These are phyloP conservation scores for Extremus antarcticus DNA, from an alignment of 495 filamentous ascomycete species.

Conservation along the genomic window DNA sequence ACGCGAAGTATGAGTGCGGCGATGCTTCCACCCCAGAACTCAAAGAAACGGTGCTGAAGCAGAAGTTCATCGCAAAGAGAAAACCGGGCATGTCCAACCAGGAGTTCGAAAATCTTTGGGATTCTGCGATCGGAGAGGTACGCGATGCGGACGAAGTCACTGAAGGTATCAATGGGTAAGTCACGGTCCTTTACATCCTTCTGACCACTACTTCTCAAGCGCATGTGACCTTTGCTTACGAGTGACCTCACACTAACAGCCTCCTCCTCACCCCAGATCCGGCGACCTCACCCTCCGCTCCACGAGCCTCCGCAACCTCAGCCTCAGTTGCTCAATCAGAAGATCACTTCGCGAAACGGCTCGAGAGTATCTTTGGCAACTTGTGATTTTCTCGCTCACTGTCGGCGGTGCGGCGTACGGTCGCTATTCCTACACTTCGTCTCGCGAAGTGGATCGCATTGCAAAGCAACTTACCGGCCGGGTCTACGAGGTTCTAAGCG, in stretches of 20 bases:
- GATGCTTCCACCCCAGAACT: constrained; percentile 56
- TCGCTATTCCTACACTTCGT: constrained; percentile 43
- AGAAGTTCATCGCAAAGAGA: constrained; percentile 57
- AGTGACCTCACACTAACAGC: constrained; percentile 57
- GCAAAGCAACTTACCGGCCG: constrained; percentile 71
- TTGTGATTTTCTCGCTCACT: constrained; percentile 59
- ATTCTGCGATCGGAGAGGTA: constrained; percentile 75
- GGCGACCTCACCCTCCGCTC: constrained; percentile 48
- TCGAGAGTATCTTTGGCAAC: constrained; percentile 88
- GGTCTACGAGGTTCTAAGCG: constrained; percentile 70
- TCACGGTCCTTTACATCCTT: constrained; percentile 21
- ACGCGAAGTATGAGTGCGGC: constrained; percentile 84
- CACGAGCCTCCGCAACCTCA: constrained; percentile 77
- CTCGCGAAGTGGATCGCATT: constrained; percentile 51
- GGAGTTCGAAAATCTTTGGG: constrained; percentile 91
- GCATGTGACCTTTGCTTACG: constrained; percentile 22
- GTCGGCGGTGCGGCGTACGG: constrained; percentile 42
- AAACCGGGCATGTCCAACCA: constrained; percentile 67
- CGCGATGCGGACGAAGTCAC: constrained; percentile 70
- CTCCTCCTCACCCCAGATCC: constrained; percentile 55
- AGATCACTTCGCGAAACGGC: constrained; percentile 83
- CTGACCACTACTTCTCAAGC: too few species aligned
- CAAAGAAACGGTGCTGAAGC: constrained; percentile 64
- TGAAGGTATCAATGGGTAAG: constrained; percentile 66
- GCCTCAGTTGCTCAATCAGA: constrained; percentile 76